Base-by-base conservation (phyloP, 1,284 basidiomycete genomes). In the Ceratobasidium sp. region DNA sequence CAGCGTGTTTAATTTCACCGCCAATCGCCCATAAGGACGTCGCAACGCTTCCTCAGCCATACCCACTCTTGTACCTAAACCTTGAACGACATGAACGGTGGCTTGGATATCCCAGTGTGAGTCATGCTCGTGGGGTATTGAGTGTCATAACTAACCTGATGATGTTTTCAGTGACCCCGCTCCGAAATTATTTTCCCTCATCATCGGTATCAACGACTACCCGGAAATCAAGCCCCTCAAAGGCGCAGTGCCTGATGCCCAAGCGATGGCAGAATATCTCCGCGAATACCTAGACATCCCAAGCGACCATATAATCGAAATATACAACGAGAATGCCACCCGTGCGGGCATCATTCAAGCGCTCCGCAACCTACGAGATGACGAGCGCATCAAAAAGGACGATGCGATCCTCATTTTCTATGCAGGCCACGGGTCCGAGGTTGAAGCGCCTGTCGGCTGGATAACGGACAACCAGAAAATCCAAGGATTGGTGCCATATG, bases 321-420 rank as follows among this genome's bases (percentile, higher is more conserved):
- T 93, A 44, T 82, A 88, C 71, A 87, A 92, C 83, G 85, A 85
- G 59, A 85, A 89, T 59, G 91, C 91, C 0, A 90, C 91, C 4
- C 90, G 90, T 81, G 84, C 85, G 50, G 85, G 85, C 77, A 91
- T 93, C 59, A 89, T 92, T 81, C 86, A 89, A 80, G 84, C 82
- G 1, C 89, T 93, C 81, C 88, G 88, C 85, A 84, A 84, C 3
- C 86, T 93, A 52, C 84, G 89, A 79, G 88, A 89, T 81, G 92
- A 93, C 80, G 84, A 87, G 14, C 83, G 83, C 35, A 90, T 93
- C 69, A 86, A 89, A 52, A 83, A 82, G 38, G 91, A 88, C 20
- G 91, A 93, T 78, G 89, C 91, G 44, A 87, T 93, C 57, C 80
- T 93, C 78, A 83, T 93, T 73, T 93, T 91, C 81, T 93, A 91